phyloP scores from a whole-genome alignment of 805 yeast genomes.

The Hanseniaspora vineae region DNA sequence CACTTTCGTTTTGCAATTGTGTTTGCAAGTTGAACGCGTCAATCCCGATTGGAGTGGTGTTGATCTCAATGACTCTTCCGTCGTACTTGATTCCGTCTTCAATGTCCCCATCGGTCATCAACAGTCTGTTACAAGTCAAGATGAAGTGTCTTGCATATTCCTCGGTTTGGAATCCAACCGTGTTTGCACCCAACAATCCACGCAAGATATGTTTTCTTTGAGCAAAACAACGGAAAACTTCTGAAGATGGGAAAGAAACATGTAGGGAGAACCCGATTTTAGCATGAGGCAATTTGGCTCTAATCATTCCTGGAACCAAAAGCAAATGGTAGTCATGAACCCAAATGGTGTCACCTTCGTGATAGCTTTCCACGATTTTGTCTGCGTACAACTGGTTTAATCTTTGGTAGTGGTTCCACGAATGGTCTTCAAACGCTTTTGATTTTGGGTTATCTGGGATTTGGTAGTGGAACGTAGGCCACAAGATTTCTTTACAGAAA shows the following conservation, averaged over 20 bases:
- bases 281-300: constrained; percentile 65
- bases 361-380: constrained; percentile 51
- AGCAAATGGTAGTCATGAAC: constrained; percentile 87
- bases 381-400: constrained; percentile 76
- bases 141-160: constrained; percentile 90
- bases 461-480: constrained; percentile 94
- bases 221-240: constrained; percentile 88
- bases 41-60: constrained; percentile 65
- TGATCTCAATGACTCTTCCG: constrained; percentile 43
- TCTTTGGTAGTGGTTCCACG: constrained; percentile 73
- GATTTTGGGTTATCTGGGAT: constrained; percentile 91
- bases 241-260: constrained; percentile 90
- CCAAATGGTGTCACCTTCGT: constrained; percentile 75
- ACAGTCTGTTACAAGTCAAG: constrained; percentile 75
- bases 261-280: constrained; percentile 87
- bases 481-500: constrained; percentile 84
- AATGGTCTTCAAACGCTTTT: constrained; percentile 89
- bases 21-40: constrained; percentile 47
- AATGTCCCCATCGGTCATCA: constrained; percentile 70
- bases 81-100: constrained; percentile 45
- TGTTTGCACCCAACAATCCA: constrained; percentile 84
- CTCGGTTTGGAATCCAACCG: constrained; percentile 78
- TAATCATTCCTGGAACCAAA: constrained; percentile 73
- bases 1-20: constrained; percentile 35
- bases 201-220: constrained; percentile 62